Percentiles rank a stretch among this genome's conserved stretches.
phyloP scores from a whole-genome alignment of 192 early-diverging fungal species.

The Chytriomyces confervae region DNA sequence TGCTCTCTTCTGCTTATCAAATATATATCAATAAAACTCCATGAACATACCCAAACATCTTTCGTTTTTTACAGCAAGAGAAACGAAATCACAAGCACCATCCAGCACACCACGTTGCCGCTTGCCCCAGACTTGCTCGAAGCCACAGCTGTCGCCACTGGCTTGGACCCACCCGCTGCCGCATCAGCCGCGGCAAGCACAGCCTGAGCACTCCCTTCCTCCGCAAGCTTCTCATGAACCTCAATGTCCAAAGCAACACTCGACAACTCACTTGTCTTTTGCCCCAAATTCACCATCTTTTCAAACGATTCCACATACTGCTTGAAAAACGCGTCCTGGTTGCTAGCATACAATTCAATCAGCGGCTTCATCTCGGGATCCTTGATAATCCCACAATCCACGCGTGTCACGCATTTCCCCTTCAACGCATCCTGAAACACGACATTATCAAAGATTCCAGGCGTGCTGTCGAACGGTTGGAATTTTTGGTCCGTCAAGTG shows the following conservation, averaged over 20 bases:
- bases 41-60: too few species aligned
- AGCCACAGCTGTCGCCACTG: too few species aligned
- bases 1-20: too few species aligned
- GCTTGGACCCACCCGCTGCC: too few species aligned
- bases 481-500: conserved; percentile 33
- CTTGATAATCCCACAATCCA: conserved; percentile 38
- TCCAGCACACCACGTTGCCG: too few species aligned
- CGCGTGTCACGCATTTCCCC: conserved; percentile 29
- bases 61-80: too few species aligned
- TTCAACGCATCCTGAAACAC: conserved; percentile 33
- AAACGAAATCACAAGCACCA: too few species aligned
- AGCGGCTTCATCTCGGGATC: conserved; percentile 28
- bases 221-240: conserved; percentile 18
- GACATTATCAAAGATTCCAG: conserved; percentile 47
- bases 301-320: conserved; percentile 20
- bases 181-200: too few species aligned
- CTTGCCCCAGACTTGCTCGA: too few species aligned
- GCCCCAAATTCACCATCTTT: conserved; percentile 27
- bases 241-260: not conserved
- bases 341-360: conserved; percentile 24
- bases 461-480: conserved; percentile 43
- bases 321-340: conserved; percentile 32
- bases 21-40: too few species aligned
- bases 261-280: not conserved
- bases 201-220: not conserved